Base-by-base conservation (phyloP, 192 early-diverging fungal species). In the Coemansia reversa region DNA sequence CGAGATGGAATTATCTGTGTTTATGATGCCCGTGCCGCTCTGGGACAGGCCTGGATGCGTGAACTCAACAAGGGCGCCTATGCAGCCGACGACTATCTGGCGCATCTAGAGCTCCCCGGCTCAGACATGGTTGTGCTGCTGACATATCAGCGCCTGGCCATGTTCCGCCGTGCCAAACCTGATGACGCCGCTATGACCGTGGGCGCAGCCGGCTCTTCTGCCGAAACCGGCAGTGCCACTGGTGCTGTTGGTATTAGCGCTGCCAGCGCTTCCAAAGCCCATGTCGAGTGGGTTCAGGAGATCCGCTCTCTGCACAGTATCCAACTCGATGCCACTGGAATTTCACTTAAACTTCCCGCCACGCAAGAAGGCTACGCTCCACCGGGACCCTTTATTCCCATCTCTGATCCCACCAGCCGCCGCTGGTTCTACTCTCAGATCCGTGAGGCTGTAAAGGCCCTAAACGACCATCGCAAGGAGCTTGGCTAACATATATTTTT, bases 81-180 rank as follows among this genome's bases (percentile, higher is more conserved):
- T 70, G 90, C 90, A 35, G 69, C 87, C 11, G 94, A 96, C 53
- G 84, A 87, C 30, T 98, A 98, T 60, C 79, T 95, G 62, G 90
- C 90, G 1, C 96, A 98, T 65, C 71, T 94, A 42, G 85, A 92
- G 32, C 84, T 95, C 7, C 85, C 90, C 7, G 89, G 86, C 1
- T 90, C 93, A 27, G 93, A 98, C 58, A 83, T 94, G 73, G 88
- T 94, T 1, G 90, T 88, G 4, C 83, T 98, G 78, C 72, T 96
- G 16, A 95, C 96, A 0, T 90, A 90, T 58, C 81, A 75, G 55
- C 80, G 92, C 4, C 79, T 96, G 25, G 85, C 94, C 66, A 82
- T 95, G 63, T 84, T 92, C 74, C 69, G 79, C 24, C 62, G 74
- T 9, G 70, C 72, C 30, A 81, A 81, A 35, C 72, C 72, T 0